Base-by-base conservation (phyloP, 129 eudicot genomes). In the Chrysanthemum lavandulifolium region DNA sequence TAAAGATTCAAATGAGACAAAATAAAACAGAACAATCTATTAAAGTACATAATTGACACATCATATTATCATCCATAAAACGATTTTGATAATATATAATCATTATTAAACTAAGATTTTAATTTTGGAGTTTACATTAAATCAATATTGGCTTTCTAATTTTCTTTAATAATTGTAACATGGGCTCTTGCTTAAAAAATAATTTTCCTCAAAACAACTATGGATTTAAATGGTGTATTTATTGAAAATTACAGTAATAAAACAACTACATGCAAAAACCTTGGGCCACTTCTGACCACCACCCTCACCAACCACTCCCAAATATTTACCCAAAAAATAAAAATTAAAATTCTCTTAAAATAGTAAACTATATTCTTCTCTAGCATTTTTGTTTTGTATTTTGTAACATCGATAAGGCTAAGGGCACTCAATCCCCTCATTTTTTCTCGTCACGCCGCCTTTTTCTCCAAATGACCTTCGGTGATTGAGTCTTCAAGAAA, bases 271-370 rank as follows among this genome's bases (percentile, higher is more conserved):
- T 64, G 77, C 77, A 71, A 64, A 78, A 53, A 78, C 82, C 82
- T 71, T 78, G 82, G 82, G 82, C 77, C 40, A 56, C 68, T 78
- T 59, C 54, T 68, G 59, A 76, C 48, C 45, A 25, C 73, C 77
- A 54, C 48, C 45, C 79, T 58, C 40, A 75, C 66, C 71, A 36
- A 43, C 71, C 49, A 33, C 12, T 29, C 36, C 60, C 57, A 12
- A 25, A 31, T 29, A 3, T 19, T 31, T 4, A 68, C 10, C 45
- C 45, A 36, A 36, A 76, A 76, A 23, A 18, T 59, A 36, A 10
- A 25, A 69, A 14, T 21, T 19, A 19, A 36, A 49, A 23, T 52
- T 33, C 14, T 27, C 13, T 13, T 21, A 13, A 31, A 13, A 64
- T 2, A n/a, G 14, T 23, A 59, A 58, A 58, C 15, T 19, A 57